Evolutionary conservation across 805 yeast genomes (phyloP).

Genomic region (Candida gorgasii): DNA sequence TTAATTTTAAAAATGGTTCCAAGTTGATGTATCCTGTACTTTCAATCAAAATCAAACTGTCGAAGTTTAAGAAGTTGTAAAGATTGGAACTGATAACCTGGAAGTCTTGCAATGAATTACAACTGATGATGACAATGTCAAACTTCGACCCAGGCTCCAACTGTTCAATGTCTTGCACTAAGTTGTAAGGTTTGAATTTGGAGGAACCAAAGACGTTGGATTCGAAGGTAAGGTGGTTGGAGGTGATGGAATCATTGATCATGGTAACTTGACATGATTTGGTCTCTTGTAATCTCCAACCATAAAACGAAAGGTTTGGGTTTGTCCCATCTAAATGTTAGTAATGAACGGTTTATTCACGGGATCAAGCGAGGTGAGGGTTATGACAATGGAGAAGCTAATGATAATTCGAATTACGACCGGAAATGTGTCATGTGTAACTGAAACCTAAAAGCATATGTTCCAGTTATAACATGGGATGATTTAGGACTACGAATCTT

Average conservation of each 20-base stretch:
- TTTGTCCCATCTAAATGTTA: constrained; percentile 48
- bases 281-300: constrained; percentile 55
- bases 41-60: constrained; percentile 63
- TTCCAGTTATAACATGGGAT: too few species aligned
- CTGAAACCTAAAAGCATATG: too few species aligned
- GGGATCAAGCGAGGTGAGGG: too few species aligned
- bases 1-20: constrained; percentile 64
- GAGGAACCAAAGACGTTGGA: constrained; percentile 17
- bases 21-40: constrained; percentile 70
- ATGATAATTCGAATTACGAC: too few species aligned
- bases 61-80: constrained; percentile 24
- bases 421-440: too few species aligned
- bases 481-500: too few species aligned
- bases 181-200: constrained; percentile 15
- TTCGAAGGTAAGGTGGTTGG: constrained; percentile 18
- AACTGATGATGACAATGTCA: constrained; percentile 38
- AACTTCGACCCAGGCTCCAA: constrained; percentile 17
- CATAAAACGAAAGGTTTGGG: constrained; percentile 60
- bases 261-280: constrained; percentile 36
- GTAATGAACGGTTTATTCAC: too few species aligned
- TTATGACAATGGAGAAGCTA: too few species aligned
- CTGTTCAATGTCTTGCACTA: constrained; percentile 13
- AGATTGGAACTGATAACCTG: constrained; percentile 29
- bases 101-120: constrained; percentile 40
- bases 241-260: constrained; percentile 31